Evolutionary conservation across 148 eudicot species (phyloP).

Genomic region (Amaranthus palmeri): DNA sequence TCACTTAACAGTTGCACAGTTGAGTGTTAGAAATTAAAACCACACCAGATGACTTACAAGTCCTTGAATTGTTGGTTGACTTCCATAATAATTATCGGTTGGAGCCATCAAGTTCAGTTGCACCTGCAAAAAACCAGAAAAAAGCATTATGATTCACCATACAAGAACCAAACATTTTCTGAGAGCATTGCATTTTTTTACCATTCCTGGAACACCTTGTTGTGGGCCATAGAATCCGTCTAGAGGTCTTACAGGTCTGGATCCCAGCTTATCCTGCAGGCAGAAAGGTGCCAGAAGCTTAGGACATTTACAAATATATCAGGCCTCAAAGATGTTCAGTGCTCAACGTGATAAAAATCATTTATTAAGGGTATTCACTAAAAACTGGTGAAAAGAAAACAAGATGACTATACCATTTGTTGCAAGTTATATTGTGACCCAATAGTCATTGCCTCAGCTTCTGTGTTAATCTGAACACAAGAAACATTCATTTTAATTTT

Average conservation of each 20-base stretch:
- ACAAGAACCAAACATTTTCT: neutral
- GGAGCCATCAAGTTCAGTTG: constrained; percentile 93
- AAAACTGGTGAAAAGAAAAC: neutral
- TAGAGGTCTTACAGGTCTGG: constrained; percentile 51
- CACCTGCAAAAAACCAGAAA: constrained; percentile 41
- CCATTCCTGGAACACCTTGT: constrained; percentile 81
- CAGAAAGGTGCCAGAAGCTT: constrained; percentile 4
- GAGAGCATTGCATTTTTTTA: constrained; percentile 30
- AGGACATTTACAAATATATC: neutral
- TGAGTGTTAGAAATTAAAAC: constrained; percentile 3
- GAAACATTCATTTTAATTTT: constrained; percentile 8
- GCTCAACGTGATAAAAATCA: neutral
- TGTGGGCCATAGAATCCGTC: constrained; percentile 84
- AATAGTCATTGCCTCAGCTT: constrained; percentile 62
- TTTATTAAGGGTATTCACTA: neutral
- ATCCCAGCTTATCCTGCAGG: constrained; percentile 66
- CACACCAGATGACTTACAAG: constrained; percentile 48
- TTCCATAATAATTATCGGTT: constrained; percentile 66
- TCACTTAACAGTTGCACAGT: neutral
- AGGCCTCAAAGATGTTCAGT: neutral
- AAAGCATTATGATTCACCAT: constrained; percentile 2
- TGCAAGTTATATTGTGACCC: constrained; percentile 73
- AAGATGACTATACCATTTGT: constrained; percentile 59
- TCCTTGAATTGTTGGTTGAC: constrained; percentile 75
- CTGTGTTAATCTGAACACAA: constrained; percentile 54